Conservation (phyloP, 2,329 filamentous ascomycete genomes). For the Stemphylium beticola region DNA sequence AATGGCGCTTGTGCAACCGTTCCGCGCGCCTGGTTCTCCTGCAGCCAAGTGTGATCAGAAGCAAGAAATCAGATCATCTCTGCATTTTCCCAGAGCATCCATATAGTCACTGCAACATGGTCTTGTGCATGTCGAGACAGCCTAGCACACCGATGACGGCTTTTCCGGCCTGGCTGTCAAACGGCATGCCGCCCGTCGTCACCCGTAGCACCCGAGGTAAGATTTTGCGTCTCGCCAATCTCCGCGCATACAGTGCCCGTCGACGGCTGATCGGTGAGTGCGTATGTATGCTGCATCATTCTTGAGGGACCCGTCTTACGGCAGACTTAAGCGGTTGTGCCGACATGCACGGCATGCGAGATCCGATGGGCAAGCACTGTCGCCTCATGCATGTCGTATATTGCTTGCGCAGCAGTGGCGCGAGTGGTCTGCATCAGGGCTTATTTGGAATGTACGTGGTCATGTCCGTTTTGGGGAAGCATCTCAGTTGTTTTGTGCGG, state of each 20-base stretch:
- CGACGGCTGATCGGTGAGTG: slow-evolving; percentile 1
- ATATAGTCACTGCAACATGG: not conserved
- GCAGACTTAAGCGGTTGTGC: slow-evolving; percentile 1
- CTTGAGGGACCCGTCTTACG: not conserved
- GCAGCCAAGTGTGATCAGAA: not conserved
- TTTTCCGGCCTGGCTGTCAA: slow-evolving; percentile 9
- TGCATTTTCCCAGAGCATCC: slow-evolving; percentile 2
- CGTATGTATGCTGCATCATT: not conserved
- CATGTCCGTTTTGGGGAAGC: too few species aligned
- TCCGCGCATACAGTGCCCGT: not conserved
- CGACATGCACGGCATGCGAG: slow-evolving; percentile 8
- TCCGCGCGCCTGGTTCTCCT: not conserved
- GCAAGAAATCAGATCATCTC: not conserved
- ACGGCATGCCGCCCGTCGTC: slow-evolving; percentile 18
- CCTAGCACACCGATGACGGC: slow-evolving; percentile 25
- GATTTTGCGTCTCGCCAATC: slow-evolving; percentile 8
- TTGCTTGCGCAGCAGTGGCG: slow-evolving; percentile 1
- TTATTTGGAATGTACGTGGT: too few species aligned
- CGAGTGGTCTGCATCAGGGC: not conserved
- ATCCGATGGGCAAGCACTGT: not conserved
- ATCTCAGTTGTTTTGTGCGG: not conserved
- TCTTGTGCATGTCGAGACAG: slow-evolving; percentile 2
- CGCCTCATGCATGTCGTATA: not conserved
- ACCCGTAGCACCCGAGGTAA: slow-evolving; percentile 16
- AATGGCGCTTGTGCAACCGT: not conserved